Evolutionary conservation across 805 yeast species (phyloP), one percentile per base, ranked within the genome.

Genomic region (Ogataea methylovora): DNA sequence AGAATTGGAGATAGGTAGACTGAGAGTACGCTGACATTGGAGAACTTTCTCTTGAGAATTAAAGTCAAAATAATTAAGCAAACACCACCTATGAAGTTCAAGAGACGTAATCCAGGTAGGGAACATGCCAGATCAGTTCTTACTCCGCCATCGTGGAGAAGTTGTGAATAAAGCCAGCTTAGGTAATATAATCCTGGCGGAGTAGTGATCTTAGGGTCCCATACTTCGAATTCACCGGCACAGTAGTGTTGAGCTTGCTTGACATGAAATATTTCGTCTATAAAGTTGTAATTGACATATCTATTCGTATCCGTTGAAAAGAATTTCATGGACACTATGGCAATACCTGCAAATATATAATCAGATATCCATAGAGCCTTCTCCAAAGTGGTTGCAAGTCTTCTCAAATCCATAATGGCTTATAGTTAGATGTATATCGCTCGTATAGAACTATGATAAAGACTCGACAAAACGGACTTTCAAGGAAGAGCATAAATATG

Each of bases 131-230:
- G 28, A 5, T 37, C 43, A 2, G 46, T 33, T 25, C 54, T 48
- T 15, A 60, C 44, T 45, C 57, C 60, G 1, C 60, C 7, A 43
- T 55, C 60, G 2, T 72, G 71, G 10, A 76, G 41, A 3, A 67
- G 32, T 24, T 57, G 57, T 8, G 61, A 30, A 40, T 66, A 71
- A 3, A 44, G 41, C 22, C 58, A 56, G 5, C 73, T 75, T 8
- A 73, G 42, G 5, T 56, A 37, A 52, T 92, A 90, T 13, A 90
- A 61, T 0, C 97, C 98, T 1, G 97, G 97, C 1, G 98, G 98
- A 0, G 98, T 92, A 2, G 98, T 90, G 52, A 92, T 86, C 51
- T 90, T 88, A 10, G 77, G 69, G 54, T 92, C 86, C 95, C 95
- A 87, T 1, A 61, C 48, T n/a, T 42, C 35, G 60, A 77, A 86